Evolutionary conservation across 2,329 filamentous ascomycete species (phyloP).

Genomic region (Aspergillus sp.): DNA sequence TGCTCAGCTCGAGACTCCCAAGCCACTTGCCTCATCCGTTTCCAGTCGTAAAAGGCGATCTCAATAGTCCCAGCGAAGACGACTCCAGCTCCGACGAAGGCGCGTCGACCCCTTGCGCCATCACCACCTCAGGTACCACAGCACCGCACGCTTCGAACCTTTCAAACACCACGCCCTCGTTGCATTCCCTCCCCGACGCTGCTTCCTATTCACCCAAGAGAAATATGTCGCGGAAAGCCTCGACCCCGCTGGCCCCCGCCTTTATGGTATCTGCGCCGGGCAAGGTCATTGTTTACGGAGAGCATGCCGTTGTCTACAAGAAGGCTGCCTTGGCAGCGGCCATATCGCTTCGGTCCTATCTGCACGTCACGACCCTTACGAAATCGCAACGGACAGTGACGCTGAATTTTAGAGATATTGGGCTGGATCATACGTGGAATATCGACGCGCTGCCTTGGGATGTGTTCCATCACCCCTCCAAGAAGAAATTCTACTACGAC

Average conservation of each 20-base stretch:
- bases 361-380: slow-evolving; percentile 87
- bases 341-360: slow-evolving; percentile 90
- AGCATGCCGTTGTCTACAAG: slow-evolving; percentile 95
- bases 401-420: slow-evolving; percentile 83
- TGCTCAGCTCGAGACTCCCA: too few species aligned
- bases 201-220: slow-evolving; percentile 2
- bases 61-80: too few species aligned
- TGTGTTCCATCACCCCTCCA: slow-evolving; percentile 66
- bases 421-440: slow-evolving; percentile 83
- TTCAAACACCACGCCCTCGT: not conserved
- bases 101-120: too few species aligned
- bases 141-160: too few species aligned
- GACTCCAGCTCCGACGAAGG: too few species aligned
- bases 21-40: too few species aligned
- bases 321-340: slow-evolving; percentile 94
- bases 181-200: not conserved
- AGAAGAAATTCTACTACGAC: slow-evolving; percentile 94
- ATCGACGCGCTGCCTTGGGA: slow-evolving; percentile 87
- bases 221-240: slow-evolving; percentile 31
- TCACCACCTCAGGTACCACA: too few species aligned
- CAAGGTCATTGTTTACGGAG: slow-evolving; percentile 96
- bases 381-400: slow-evolving; percentile 85
- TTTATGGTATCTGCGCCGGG: slow-evolving; percentile 98
- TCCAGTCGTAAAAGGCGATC: too few species aligned
- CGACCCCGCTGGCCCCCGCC: slow-evolving; percentile 63